Evolutionary conservation across 768 basidiomycete genomes (phyloP).

Genomic region (Tubosaeta sp.): DNA sequence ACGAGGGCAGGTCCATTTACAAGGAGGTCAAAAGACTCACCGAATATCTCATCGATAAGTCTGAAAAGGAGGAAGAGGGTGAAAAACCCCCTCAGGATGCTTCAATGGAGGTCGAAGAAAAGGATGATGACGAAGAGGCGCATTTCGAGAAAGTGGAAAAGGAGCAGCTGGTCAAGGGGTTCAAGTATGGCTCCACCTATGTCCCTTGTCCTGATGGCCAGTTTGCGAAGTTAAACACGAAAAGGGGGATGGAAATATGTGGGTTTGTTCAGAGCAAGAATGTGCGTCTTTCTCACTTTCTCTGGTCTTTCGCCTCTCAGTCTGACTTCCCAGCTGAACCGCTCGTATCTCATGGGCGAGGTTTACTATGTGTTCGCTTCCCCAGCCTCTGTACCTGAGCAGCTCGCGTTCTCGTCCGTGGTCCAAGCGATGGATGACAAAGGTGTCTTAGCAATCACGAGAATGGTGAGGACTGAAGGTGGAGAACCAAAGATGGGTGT

Average conservation of each 20-base stretch:
- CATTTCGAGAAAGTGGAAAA: constrained; percentile 60
- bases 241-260: constrained; percentile 83
- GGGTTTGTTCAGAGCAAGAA: constrained; percentile 72
- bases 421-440: constrained; percentile 74
- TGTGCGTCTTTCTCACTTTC: constrained; percentile 37
- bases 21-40: constrained; percentile 41
- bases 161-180: constrained; percentile 75
- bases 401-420: constrained; percentile 84
- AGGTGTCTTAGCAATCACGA: constrained; percentile 68
- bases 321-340: constrained; percentile 57
- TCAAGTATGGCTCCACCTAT: constrained; percentile 88
- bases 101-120: constrained; percentile 26
- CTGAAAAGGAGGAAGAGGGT: constrained; percentile 28
- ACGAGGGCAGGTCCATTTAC: constrained; percentile 32
- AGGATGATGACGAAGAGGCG: constrained; percentile 35
- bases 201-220: constrained; percentile 84
- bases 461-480: constrained; percentile 74
- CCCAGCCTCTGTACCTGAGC: constrained; percentile 56
- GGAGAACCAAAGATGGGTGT: constrained; percentile 85
- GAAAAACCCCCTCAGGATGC: constrained; percentile 14
- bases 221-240: constrained; percentile 69
- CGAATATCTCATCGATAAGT: constrained; percentile 56
- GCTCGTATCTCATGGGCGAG: constrained; percentile 81
- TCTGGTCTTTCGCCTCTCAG: background rate
- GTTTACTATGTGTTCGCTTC: constrained; percentile 84